A percentile compares a stretch with the other conserved stretches of the same genome.
phyloP scores from a whole-genome alignment of 768 basidiomycete species.

The Lactarius sanguifluus region DNA sequence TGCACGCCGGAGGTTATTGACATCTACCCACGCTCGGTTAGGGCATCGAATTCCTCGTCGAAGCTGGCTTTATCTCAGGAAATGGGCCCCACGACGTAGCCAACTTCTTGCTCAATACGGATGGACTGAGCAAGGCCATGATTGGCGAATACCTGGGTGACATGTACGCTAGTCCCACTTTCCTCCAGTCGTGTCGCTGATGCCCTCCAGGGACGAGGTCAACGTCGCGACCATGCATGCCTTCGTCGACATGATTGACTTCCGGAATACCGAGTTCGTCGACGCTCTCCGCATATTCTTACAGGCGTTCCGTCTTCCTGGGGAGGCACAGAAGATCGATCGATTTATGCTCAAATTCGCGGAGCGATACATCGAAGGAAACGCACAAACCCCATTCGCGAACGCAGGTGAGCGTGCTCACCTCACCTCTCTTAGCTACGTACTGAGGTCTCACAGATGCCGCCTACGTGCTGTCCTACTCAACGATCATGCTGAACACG shows the following conservation, averaged over 20 bases:
- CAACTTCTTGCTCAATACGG: slow-evolving; percentile 78
- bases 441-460: slow-evolving; percentile 55
- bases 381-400: slow-evolving; percentile 80
- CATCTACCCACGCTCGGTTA: slow-evolving; percentile 36
- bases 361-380: slow-evolving; percentile 91
- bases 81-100: slow-evolving; percentile 77
- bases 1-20: background rate
- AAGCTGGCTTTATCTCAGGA: slow-evolving; percentile 81
- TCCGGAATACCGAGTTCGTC: slow-evolving; percentile 77
- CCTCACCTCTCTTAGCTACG: background rate
- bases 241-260: slow-evolving; percentile 91
- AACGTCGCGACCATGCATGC: slow-evolving; percentile 96
- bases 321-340: slow-evolving; percentile 98
- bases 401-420: slow-evolving; percentile 76
- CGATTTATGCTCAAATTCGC: slow-evolving; percentile 99
- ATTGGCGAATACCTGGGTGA: slow-evolving; percentile 99
- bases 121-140: slow-evolving; percentile 92
- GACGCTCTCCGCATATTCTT: slow-evolving; percentile 88
- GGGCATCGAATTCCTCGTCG: slow-evolving; percentile 88
- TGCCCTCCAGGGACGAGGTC: slow-evolving; percentile 65
- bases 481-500: slow-evolving; percentile 94
- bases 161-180: slow-evolving; percentile 58
- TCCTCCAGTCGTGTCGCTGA: background rate
- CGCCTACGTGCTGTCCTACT: slow-evolving; percentile 93
- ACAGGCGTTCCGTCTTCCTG: slow-evolving; percentile 95